phyloP scores from a whole-genome alignment of 805 yeast genomes.

The Hanseniaspora occidentalis region DNA sequence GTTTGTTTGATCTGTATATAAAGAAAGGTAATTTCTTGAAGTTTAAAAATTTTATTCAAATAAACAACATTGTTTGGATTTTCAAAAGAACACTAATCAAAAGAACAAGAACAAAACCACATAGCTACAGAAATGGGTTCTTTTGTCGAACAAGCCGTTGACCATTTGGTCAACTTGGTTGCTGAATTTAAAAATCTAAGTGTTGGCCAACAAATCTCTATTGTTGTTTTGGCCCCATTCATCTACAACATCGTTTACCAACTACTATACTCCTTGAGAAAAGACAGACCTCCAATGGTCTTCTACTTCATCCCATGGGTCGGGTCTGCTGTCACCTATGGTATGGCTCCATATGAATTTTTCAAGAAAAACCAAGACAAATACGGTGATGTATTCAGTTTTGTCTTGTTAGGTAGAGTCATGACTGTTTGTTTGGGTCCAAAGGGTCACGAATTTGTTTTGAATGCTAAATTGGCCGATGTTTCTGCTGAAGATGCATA shows the following conservation, averaged over 20 bases:
- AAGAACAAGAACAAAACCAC: background rate
- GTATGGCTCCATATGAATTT: constrained; percentile 88
- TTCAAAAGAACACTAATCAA: background rate
- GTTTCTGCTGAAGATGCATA: constrained; percentile 97
- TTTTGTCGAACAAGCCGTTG: background rate
- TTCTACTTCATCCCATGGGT: constrained; percentile 93
- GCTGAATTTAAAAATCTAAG: background rate
- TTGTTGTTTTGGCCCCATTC: constrained; percentile 37
- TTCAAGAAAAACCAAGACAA: constrained; percentile 66
- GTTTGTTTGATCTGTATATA: too few relatives aligned
- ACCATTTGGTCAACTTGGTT: background rate
- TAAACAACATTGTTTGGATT: too few relatives aligned
- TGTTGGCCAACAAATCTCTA: constrained; percentile 25
- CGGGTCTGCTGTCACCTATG: constrained; percentile 81
- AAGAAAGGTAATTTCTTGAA: too few relatives aligned
- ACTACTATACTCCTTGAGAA: constrained; percentile 53
- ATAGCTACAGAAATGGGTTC: background rate
- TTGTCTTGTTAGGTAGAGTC: constrained; percentile 74
- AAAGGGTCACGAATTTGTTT: constrained; percentile 92
- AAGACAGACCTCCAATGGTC: constrained; percentile 80
- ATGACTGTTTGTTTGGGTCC: constrained; percentile 97
- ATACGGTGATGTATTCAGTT: constrained; percentile 89
- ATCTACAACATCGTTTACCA: constrained; percentile 57
- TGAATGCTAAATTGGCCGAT: constrained; percentile 78
- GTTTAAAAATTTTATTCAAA: too few relatives aligned